phyloP scores from a whole-genome alignment of 2,329 filamentous ascomycete genomes.

The Paraconiothyrium sp. region DNA sequence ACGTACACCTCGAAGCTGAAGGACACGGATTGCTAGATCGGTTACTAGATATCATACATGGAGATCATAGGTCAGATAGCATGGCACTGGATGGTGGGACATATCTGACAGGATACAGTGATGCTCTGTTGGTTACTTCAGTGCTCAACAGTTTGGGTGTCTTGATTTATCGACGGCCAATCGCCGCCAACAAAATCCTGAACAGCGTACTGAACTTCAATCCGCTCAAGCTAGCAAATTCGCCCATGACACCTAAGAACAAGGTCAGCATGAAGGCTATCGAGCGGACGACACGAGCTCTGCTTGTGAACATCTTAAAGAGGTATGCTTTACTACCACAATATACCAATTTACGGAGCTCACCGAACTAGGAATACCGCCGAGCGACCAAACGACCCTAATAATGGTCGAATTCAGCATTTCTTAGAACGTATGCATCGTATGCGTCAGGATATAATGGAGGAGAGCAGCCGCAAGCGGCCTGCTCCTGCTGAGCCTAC shows the following conservation, averaged over 20 bases:
- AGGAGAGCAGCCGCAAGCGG: constrained; percentile 82
- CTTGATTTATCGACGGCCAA: constrained; percentile 81
- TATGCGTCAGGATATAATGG: constrained; percentile 78
- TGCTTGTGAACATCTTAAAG: constrained; percentile 85
- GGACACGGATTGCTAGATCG: constrained; percentile 90
- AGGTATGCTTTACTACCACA: constrained; percentile 60
- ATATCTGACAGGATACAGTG: constrained; percentile 63
- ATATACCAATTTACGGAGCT: constrained; percentile 11
- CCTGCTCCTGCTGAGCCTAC: constrained; percentile 74
- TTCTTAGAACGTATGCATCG: constrained; percentile 85
- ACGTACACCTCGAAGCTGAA: constrained; percentile 88
- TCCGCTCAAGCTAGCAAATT: constrained; percentile 81
- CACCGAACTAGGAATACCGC: constrained; percentile 64
- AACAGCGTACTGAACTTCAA: constrained; percentile 90
- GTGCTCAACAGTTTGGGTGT: constrained; percentile 89
- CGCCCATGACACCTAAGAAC: constrained; percentile 78
- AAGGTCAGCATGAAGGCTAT: constrained; percentile 91
- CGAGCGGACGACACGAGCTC: constrained; percentile 87
- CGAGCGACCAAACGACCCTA: constrained; percentile 71
- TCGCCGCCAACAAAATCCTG: constrained; percentile 84
- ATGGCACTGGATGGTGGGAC: constrained; percentile 18
- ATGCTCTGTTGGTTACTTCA: constrained; percentile 87
- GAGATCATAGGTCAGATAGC: constrained; percentile 77
- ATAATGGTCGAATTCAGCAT: constrained; percentile 82
- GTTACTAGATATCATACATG: constrained; percentile 84